Conservation (phyloP, 2,329 filamentous ascomycete species). For the Fusarium hostae region DNA sequence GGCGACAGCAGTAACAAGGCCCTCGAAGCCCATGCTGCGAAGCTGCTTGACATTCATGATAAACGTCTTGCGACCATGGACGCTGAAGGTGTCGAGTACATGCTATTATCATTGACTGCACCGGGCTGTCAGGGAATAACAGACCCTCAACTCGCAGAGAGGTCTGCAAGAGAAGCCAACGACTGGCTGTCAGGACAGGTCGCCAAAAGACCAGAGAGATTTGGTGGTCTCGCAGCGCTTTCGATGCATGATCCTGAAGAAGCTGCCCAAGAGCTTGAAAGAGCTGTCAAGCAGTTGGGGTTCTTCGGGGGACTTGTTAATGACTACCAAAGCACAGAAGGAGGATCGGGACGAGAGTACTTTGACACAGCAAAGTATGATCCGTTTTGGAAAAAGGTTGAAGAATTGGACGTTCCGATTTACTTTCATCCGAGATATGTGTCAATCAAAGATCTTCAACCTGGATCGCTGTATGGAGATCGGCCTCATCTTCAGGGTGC, state of each 20-base stretch:
- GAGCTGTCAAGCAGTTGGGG: neutral
- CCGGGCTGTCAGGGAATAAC: slow-evolving; percentile 9
- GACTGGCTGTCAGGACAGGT: slow-evolving; percentile 3
- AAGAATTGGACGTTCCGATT: slow-evolving; percentile 14
- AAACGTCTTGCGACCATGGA: slow-evolving; percentile 14
- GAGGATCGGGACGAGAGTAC: neutral
- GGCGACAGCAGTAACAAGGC: neutral
- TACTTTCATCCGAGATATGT: slow-evolving; percentile 24
- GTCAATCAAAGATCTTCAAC: neutral
- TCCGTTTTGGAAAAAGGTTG: slow-evolving; percentile 5
- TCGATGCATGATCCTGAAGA: slow-evolving; percentile 15
- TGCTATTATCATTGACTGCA: slow-evolving; percentile 20
- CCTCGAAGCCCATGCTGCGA: neutral
- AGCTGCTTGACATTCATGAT: slow-evolving; percentile 17
- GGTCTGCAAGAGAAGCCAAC: slow-evolving; percentile 4
- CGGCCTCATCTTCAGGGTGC: slow-evolving; percentile 13
- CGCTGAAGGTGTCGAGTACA: slow-evolving; percentile 14
- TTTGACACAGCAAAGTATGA: slow-evolving; percentile 11
- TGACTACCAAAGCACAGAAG: slow-evolving; percentile 9
- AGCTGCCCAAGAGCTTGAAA: slow-evolving; percentile 5
- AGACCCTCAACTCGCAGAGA: neutral
- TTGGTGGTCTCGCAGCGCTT: slow-evolving; percentile 2
- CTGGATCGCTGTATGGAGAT: neutral
- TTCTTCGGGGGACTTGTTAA: slow-evolving; percentile 16
- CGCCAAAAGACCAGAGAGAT: neutral